Evolutionary conservation across 2,329 filamentous ascomycete species (phyloP).

Genomic region (Cladophialophora bantiana): DNA sequence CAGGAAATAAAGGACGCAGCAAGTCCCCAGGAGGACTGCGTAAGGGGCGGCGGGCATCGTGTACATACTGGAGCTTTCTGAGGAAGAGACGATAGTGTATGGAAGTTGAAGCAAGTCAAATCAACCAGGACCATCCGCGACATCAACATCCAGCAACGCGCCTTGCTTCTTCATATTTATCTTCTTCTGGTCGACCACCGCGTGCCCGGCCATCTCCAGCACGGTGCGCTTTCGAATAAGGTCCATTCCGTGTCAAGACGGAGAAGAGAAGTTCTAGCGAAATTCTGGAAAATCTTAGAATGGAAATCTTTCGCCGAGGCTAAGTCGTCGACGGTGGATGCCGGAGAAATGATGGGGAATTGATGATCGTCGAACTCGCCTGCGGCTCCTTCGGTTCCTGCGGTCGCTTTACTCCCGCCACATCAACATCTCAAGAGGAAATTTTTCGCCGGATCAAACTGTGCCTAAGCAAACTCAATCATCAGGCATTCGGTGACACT

Average conservation of each 20-base stretch:
- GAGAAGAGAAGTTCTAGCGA: not conserved
- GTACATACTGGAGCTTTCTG: not conserved
- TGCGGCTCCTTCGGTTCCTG: not conserved
- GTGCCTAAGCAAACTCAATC: not conserved
- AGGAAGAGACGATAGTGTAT: not conserved
- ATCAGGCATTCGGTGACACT: not conserved
- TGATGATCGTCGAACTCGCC: not conserved
- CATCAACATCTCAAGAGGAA: slow-evolving; percentile 4
- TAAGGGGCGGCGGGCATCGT: slow-evolving; percentile 3
- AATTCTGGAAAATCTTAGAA: not conserved
- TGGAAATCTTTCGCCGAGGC: not conserved
- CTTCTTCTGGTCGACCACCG: not conserved
- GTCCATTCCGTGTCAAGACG: not conserved
- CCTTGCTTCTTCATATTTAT: not conserved
- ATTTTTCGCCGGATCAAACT: not conserved
- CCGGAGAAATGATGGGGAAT: not conserved
- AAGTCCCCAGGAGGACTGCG: slow-evolving; percentile 3
- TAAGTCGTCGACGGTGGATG: not conserved
- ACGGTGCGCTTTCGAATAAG: not conserved
- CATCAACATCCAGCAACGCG: not conserved
- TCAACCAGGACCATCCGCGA: not conserved
- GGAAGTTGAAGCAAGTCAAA: not conserved
- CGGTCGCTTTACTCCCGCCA: slow-evolving; percentile 20
- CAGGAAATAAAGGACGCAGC: slow-evolving; percentile 48
- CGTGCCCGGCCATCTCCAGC: not conserved